Evolutionary conservation across 306 rosid species (phyloP).

Genomic region (Arachis hypogaea): DNA sequence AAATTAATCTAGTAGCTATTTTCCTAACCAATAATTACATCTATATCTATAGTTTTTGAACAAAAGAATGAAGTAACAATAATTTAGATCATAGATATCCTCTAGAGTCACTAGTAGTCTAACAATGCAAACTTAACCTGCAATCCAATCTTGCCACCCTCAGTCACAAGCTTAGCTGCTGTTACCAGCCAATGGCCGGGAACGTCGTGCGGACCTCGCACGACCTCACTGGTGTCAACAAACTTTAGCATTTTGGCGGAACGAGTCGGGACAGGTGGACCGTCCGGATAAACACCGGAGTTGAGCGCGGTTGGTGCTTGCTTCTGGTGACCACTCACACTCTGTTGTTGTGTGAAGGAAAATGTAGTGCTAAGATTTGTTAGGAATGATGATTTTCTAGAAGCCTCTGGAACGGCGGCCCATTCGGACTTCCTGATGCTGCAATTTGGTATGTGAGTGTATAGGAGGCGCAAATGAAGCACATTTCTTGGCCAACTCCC

Average conservation of each 20-base stretch:
- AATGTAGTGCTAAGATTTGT: conserved; percentile 75
- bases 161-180: conserved; percentile 73
- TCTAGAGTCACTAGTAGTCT: conserved; percentile 55
- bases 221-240: conserved; percentile 73
- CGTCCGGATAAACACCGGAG: conserved; percentile 77
- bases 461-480: conserved; percentile 75
- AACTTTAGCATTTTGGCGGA: conserved; percentile 63
- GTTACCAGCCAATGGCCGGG: conserved; percentile 89
- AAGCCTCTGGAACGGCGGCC: conserved; percentile 62
- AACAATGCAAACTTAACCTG: conserved; percentile 83
- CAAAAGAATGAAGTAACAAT: conserved; percentile 30
- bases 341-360: conserved; percentile 71
- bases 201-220: conserved; percentile 71
- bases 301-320: conserved; percentile 64
- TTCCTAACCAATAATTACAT: background rate
- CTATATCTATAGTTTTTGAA: conserved; percentile 7
- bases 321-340: conserved; percentile 48
- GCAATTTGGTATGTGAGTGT: conserved; percentile 60
- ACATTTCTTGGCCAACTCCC: conserved; percentile 78
- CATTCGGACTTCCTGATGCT: conserved; percentile 67
- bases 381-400: conserved; percentile 68
- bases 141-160: conserved; percentile 71
- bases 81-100: background rate
- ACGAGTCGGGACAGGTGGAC: conserved; percentile 64
- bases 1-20: background rate